phyloP scores from a whole-genome alignment of 2,329 filamentous ascomycete species.

The Zalaria sp. region DNA sequence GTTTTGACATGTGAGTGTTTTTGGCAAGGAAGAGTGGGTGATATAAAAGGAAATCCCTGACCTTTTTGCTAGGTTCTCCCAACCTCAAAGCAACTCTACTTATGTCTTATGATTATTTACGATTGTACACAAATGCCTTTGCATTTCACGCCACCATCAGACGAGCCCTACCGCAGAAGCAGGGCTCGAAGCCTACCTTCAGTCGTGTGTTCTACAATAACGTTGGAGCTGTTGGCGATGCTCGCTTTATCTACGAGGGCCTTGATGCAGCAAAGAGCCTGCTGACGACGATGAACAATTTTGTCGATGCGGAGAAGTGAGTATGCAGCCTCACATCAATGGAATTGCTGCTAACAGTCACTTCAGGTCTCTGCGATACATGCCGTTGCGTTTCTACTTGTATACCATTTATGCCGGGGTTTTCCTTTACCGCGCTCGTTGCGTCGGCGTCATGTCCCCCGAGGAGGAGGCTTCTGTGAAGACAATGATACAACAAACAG shows the following conservation, averaged over 20 bases:
- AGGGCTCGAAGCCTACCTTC: constrained; percentile 20
- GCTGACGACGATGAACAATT: constrained; percentile 35
- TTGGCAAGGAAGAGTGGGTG: too few relatives aligned
- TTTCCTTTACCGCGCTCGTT: constrained; percentile 33
- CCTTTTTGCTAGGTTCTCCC: constrained; percentile 34
- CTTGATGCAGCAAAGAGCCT: constrained; percentile 35
- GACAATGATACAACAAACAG: constrained; percentile 32
- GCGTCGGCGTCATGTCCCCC: constrained; percentile 30
- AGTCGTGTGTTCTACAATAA: constrained; percentile 34
- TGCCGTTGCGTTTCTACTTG: constrained; percentile 34
- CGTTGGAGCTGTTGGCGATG: constrained; percentile 33
- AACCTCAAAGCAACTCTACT: constrained; percentile 53
- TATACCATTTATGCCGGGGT: constrained; percentile 35
- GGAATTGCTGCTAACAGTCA: background rate
- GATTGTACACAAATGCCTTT: constrained; percentile 62
- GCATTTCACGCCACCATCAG: constrained; percentile 57
- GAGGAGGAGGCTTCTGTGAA: constrained; percentile 33
- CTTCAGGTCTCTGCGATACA: constrained; percentile 24
- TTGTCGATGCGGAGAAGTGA: constrained; percentile 31
- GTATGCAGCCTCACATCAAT: background rate
- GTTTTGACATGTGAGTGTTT: constrained; percentile 42
- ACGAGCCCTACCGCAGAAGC: constrained; percentile 23
- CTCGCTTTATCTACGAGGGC: constrained; percentile 35
- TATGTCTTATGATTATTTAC: constrained; percentile 58
- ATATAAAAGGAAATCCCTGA: too few relatives aligned